phyloP scores from a whole-genome alignment of 495 filamentous ascomycete species.

The Pyrenopolyporus hunteri region DNA sequence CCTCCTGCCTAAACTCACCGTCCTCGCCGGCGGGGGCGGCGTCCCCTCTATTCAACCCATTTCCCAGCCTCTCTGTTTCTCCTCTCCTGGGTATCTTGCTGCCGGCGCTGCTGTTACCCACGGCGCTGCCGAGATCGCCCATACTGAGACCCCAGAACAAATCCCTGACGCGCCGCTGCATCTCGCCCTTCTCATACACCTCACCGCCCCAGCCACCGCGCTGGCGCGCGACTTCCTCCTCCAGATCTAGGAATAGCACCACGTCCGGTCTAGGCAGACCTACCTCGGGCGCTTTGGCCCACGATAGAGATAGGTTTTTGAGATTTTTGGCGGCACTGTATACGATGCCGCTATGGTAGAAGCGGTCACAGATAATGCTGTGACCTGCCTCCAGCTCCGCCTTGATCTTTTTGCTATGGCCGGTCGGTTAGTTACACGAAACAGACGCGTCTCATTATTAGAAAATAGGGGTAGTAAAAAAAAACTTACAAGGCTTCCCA shows the following conservation, averaged over 20 bases:
- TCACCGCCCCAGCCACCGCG: conserved; percentile 87
- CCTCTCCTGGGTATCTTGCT: conserved; percentile 19
- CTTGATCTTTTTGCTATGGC: conserved; percentile 61
- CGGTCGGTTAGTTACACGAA: neutral
- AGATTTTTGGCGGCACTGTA: conserved; percentile 94
- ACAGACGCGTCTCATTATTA: neutral
- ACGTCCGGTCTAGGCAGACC: conserved; percentile 88
- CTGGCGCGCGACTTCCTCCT: conserved; percentile 69
- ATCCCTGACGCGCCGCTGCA: conserved; percentile 80
- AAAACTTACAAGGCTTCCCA: conserved; percentile 77
- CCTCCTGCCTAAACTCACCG: conserved; percentile 54
- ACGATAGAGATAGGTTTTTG: conserved; percentile 69
- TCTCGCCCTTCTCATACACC: conserved; percentile 82
- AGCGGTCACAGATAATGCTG: conserved; percentile 87
- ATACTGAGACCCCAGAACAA: conserved; percentile 66
- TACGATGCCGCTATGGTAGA: conserved; percentile 91
- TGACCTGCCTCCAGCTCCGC: conserved; percentile 65
- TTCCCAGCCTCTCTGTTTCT: conserved; percentile 28
- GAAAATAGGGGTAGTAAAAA: neutral
- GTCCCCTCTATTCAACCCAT: conserved; percentile 30
- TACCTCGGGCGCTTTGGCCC: conserved; percentile 82
- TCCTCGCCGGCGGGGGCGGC: conserved; percentile 31
- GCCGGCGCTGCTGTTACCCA: neutral
- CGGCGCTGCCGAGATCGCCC: conserved; percentile 49
- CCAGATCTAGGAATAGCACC: conserved; percentile 84